phyloP scores from a whole-genome alignment of 495 filamentous ascomycete species.

The Elaphomyces granulatus region DNA sequence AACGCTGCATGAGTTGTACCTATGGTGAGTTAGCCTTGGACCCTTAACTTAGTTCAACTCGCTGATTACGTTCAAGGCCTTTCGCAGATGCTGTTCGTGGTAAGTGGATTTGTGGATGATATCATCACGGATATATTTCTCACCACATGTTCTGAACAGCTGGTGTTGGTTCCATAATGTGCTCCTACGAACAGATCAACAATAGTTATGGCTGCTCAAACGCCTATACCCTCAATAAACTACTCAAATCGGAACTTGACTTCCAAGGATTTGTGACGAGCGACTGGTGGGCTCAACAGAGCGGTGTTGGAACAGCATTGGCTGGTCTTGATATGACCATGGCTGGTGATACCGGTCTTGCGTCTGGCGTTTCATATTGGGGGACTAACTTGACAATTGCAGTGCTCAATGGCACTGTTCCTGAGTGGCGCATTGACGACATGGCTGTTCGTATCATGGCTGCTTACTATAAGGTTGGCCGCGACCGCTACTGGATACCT shows the following conservation, averaged over 20 bases:
- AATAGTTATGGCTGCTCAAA: constrained; percentile 56
- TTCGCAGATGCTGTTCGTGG: constrained; percentile 56
- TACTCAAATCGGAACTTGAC: constrained; percentile 81
- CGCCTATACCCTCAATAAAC: constrained; percentile 61
- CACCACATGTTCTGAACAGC: too few relatives aligned
- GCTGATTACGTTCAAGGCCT: constrained; percentile 28
- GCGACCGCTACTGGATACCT: constrained; percentile 43
- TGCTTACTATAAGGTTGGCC: constrained; percentile 80
- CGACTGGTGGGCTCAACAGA: constrained; percentile 80
- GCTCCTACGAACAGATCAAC: constrained; percentile 79
- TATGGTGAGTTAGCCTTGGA: constrained; percentile 56
- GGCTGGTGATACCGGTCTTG: constrained; percentile 75
- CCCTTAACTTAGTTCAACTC: too few relatives aligned
- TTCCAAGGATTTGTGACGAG: constrained; percentile 94
- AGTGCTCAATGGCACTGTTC: constrained; percentile 80
- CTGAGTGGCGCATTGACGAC: constrained; percentile 83
- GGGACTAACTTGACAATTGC: constrained; percentile 75
- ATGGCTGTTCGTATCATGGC: constrained; percentile 90
- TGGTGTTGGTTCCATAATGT: constrained; percentile 82
- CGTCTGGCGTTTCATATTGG: constrained; percentile 62
- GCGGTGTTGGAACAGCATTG: constrained; percentile 59
- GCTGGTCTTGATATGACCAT: constrained; percentile 93
- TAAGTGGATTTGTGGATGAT: not conserved
- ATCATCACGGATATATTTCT: too few relatives aligned
- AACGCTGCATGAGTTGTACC: constrained; percentile 88